Evolutionary conservation across 352 stramenopile genomes (phyloP).

Genomic region (Phytophthora sp.): DNA sequence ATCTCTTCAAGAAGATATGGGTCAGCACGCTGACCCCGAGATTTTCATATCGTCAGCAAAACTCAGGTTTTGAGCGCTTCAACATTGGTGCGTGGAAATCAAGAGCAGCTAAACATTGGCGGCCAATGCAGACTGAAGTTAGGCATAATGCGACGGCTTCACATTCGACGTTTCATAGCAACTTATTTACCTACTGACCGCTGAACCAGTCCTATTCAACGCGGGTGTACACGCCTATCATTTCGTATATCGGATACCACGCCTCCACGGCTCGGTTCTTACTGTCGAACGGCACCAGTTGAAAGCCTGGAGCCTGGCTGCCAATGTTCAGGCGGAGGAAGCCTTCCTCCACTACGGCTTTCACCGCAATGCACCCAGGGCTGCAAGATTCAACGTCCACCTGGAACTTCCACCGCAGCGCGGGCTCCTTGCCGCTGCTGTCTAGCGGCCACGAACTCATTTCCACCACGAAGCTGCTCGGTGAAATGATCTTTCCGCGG

Average conservation of each 20-base stretch:
- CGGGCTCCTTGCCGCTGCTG: neutral
- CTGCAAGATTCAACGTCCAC: slow-evolving; percentile 6
- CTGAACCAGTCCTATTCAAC: neutral
- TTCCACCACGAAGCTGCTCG: slow-evolving; percentile 42
- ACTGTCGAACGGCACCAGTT: slow-evolving; percentile 11
- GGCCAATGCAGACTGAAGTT: too few species aligned
- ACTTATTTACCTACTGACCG: too few species aligned
- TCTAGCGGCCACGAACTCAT: slow-evolving; percentile 30
- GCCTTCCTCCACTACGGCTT: slow-evolving; percentile 21
- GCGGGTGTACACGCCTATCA: slow-evolving; percentile 25
- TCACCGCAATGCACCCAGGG: slow-evolving; percentile 5
- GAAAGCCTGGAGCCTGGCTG: slow-evolving; percentile 6
- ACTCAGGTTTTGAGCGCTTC: too few species aligned
- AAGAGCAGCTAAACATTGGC: too few species aligned
- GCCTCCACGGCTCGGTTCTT: slow-evolving; percentile 21
- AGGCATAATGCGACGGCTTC: too few species aligned
- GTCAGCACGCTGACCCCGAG: too few species aligned
- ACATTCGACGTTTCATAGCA: too few species aligned
- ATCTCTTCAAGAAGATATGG: too few species aligned
- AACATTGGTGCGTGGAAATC: too few species aligned
- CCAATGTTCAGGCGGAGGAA: slow-evolving; percentile 5
- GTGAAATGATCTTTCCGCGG: slow-evolving; percentile 36
- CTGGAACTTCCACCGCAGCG: slow-evolving; percentile 34
- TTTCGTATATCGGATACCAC: slow-evolving; percentile 27
- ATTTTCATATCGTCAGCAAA: too few species aligned